Evolutionary conservation across 2,329 filamentous ascomycete genomes (phyloP), one percentile per base, ranked within the genome.

Genomic region (Aspergillus thermomutatus): DNA sequence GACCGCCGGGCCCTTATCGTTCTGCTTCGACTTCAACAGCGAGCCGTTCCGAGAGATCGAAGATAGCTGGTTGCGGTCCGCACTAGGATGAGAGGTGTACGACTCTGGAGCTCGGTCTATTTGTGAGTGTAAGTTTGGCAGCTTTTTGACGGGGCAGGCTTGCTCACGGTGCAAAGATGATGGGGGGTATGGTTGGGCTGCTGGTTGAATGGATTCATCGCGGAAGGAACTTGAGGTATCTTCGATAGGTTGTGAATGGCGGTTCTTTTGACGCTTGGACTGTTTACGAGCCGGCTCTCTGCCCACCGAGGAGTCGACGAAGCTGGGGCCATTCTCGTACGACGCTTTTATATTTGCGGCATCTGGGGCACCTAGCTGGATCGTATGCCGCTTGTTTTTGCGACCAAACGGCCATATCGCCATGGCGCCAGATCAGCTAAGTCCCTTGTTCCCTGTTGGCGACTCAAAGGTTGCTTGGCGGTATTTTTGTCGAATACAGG

Each of bases 391-490:
- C 75, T 86, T 87, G 76, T 83, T 87, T 77, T 83, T 87, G 69
- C 88, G 86, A 75, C 87, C 82, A 75, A 95, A 96, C 60, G 87
- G 90, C 91, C 91, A 95, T 75, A 92, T 79, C 72, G 87, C 85
- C 90, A 93, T 93, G 67, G 65, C 70, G 69, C 50, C 61, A 54
- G 54, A 43, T 64, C 52, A 55, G 55, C 50, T 52, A 45, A 28
- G 43, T 21, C 28, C 53, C 47, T 53, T 54, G 57, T 53, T 48
- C 56, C 58, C 61, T 54, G 62, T 51, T 45, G 56, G 56, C 58
- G 53, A 61, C 58, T 66, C 63, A 66, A 64, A 58, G 40, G 59
- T 55, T 55, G 40, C 58, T 55, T 55, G 52, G 59, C 50, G 56
- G 58, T 63, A 54, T 58, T 56, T 50, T 53, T 59, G 53, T 63